Evolutionary conservation across 176 grass and related monocot species (phyloP).

Genomic region (Musa itinerans): DNA sequence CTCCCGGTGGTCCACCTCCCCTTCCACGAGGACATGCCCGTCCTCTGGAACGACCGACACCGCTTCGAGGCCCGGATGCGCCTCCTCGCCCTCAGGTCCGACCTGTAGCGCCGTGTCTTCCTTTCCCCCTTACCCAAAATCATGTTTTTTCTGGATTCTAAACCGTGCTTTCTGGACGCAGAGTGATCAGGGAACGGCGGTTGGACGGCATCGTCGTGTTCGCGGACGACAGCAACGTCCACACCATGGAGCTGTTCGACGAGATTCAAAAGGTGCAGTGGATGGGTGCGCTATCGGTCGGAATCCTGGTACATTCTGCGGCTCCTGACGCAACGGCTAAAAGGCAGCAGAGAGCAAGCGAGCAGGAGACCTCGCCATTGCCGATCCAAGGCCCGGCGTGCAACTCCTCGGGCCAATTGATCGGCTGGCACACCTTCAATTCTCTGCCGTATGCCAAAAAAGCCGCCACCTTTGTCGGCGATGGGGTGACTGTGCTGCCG

Average conservation of each 20-base stretch:
- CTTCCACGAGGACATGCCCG: slow-evolving; percentile 15
- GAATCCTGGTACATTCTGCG: slow-evolving; percentile 32
- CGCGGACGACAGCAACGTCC: slow-evolving; percentile 85
- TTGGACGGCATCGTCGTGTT: slow-evolving; percentile 83
- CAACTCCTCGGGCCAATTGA: slow-evolving; percentile 39
- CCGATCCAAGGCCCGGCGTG: slow-evolving; percentile 71
- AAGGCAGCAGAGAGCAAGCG: slow-evolving; percentile 27
- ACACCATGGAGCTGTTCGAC: slow-evolving; percentile 85
- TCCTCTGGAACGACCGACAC: slow-evolving; percentile 6
- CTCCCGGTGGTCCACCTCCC: slow-evolving; percentile 9
- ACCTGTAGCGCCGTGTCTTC: background rate
- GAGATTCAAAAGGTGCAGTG: slow-evolving; percentile 94
- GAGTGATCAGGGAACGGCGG: slow-evolving; percentile 69
- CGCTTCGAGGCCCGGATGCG: slow-evolving; percentile 26
- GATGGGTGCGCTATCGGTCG: slow-evolving; percentile 67
- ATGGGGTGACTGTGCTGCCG: slow-evolving; percentile 60
- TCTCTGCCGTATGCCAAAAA: slow-evolving; percentile 35
- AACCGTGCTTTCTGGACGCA: slow-evolving; percentile 8
- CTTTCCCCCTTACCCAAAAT: background rate
- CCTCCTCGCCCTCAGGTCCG: slow-evolving; percentile 27
- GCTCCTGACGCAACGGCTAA: background rate
- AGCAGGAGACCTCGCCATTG: slow-evolving; percentile 40
- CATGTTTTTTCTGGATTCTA: background rate
- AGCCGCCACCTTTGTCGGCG: slow-evolving; percentile 49
- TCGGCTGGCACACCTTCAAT: slow-evolving; percentile 58